A percentile compares a stretch with the other conserved stretches of the same genome.
Evolutionary conservation across 208 protist genomes (phyloP).

Genomic region (Tetramitus jugosus): DNA sequence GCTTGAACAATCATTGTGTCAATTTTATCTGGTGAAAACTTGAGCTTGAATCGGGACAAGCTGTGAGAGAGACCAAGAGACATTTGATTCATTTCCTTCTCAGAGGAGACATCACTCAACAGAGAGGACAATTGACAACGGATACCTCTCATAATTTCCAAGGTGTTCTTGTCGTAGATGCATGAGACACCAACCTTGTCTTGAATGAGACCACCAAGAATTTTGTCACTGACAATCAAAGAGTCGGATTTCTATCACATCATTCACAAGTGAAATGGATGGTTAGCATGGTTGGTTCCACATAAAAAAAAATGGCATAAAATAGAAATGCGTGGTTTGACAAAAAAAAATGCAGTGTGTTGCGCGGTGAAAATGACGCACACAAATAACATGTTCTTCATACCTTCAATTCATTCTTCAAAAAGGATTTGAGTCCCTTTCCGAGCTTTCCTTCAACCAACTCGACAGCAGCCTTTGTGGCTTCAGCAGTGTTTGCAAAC

Average conservation of each 20-base stretch:
- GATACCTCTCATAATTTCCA: conserved; percentile 88
- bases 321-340: too few species aligned
- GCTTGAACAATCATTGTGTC: conserved; percentile 99
- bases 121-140: conserved; percentile 76
- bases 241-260: conserved; percentile 44
- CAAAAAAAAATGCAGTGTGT: too few species aligned
- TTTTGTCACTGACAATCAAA: conserved; percentile 84
- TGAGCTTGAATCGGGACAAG: conserved; percentile 97
- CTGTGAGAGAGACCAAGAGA: conserved; percentile 96
- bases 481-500: conserved; percentile 88
- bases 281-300: too few species aligned
- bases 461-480: conserved; percentile 88
- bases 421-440: conserved; percentile 92
- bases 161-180: conserved; percentile 66
- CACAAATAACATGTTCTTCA: conserved; percentile 34
- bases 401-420: conserved; percentile 87
- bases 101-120: conserved; percentile 61
- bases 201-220: conserved; percentile 92
- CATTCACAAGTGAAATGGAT: background rate
- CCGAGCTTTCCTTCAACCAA: conserved; percentile 88
- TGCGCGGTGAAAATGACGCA: too few species aligned
- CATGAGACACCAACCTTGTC: conserved; percentile 84
- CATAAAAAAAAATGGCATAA: too few species aligned
- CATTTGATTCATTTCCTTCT: conserved; percentile 83
- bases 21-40: conserved; percentile 99